Base-by-base conservation (phyloP, 1,284 basidiomycete genomes). In the Fomitiporia mediterranea region DNA sequence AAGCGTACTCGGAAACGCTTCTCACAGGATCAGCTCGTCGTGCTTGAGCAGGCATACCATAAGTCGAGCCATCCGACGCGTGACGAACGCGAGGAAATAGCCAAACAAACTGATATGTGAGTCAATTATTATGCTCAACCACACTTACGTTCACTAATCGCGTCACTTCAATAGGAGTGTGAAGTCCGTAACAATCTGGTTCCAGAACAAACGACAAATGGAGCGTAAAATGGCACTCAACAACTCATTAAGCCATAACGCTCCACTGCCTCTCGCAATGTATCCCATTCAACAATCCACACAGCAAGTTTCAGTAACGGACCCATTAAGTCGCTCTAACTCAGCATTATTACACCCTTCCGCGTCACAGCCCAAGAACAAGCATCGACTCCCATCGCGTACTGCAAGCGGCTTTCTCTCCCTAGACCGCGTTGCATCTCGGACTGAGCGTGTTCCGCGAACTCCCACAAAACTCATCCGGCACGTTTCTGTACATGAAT, bases 141-240 rank as follows among this genome's bases (percentile, higher is more conserved):
- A 2, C 42, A 51, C 51, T 49, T 48, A 39, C 61, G 46, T 35
- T 38, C 50, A 39, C 48, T 13, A 34, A 48, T 55, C 62, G 51
- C 58, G 51, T 47, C 13, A 38, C 32, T 51, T 43, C 58, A 54
- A 15, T 62, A 89, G 86, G 77, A 86, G 89, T 69, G 75, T 80
- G 34, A 87, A 87, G 63, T 85, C 84, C 1, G 86, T 89, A 21
- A 89, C 85, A 2, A 84, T 89, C 50, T 89, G 86, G 86, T 88
- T 89, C 72, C 86, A 89, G 68, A 89, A 89, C 68, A 88, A 87
- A 69, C 82, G 86, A 8, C 86, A 89, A 67, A 84, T 80, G 8
- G 57, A 59, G 21, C 53, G 53, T 8, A 59, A 59, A 27, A 34
- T 51, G 5, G 57, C 53, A 23, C 27, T 59, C 30, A 37, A 35